These are phyloP conservation scores for Hibiscus syriacus DNA, from an alignment of 345 rosid species.

Conservation along the genomic window DNA sequence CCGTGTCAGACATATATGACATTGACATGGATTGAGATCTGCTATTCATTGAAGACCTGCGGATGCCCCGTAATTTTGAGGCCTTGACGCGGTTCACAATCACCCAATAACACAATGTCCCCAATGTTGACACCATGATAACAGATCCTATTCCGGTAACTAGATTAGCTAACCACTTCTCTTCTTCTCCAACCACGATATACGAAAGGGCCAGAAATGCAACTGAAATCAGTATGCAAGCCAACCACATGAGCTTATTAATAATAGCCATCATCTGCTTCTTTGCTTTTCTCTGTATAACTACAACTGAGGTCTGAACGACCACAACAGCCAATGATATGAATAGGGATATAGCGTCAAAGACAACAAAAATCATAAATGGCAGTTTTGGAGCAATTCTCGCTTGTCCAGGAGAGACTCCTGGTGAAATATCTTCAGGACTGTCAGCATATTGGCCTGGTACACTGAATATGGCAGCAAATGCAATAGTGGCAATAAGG, in stretches of 20 bases:
- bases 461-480: constrained; percentile 83
- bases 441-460: constrained; percentile 61
- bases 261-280: constrained; percentile 76
- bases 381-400: constrained; percentile 44
- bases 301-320: constrained; percentile 87
- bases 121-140: constrained; percentile 80
- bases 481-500: constrained; percentile 92
- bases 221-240: constrained; percentile 72
- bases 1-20: constrained; percentile 59
- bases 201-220: constrained; percentile 75
- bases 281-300: constrained; percentile 70
- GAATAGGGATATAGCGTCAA: constrained; percentile 85
- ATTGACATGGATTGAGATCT: constrained; percentile 46
- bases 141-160: constrained; percentile 55
- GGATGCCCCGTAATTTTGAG: constrained; percentile 33
- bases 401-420: constrained; percentile 55
- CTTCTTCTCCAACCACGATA: constrained; percentile 54
- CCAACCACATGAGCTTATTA: constrained; percentile 95
- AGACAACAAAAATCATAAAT: constrained; percentile 60
- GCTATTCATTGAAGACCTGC: constrained; percentile 37
- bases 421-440: constrained; percentile 18
- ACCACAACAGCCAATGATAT: constrained; percentile 90
- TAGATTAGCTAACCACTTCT: constrained; percentile 51
- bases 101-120: constrained; percentile 88
- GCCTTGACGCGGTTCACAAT: constrained; percentile 50